phyloP scores from a whole-genome alignment of 1,284 basidiomycete species.

The Porogramme epimiltina region DNA sequence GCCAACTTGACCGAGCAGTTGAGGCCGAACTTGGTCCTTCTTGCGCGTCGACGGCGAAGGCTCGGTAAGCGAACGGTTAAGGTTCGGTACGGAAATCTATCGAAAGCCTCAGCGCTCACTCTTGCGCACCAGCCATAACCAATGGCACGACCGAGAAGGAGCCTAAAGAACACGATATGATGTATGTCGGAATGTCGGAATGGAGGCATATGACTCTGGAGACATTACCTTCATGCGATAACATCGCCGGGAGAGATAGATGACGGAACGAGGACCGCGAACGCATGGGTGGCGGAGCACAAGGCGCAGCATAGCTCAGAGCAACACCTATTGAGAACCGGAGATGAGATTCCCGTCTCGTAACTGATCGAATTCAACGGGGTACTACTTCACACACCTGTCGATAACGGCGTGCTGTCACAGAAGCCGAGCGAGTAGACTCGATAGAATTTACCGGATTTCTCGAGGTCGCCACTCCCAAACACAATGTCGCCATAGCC shows the following conservation, averaged over 20 bases:
- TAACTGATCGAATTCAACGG: no score
- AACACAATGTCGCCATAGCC: no score
- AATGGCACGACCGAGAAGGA: conserved; percentile 6
- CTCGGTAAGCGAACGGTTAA: conserved; percentile 32
- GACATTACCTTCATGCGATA: neutral
- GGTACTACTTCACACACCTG: no score
- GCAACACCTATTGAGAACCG: no score
- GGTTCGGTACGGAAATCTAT: conserved; percentile 27
- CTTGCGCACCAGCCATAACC: neutral
- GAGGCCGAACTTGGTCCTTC: conserved; percentile 18
- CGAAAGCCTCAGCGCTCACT: conserved; percentile 5
- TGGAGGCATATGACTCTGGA: conserved; percentile 13
- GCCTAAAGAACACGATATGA: neutral
- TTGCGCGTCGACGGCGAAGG: conserved; percentile 25
- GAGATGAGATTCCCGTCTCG: no score
- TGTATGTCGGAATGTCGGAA: neutral
- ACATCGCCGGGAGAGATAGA: neutral
- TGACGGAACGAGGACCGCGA: neutral
- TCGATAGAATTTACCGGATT: no score
- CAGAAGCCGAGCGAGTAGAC: no score
- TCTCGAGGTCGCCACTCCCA: no score
- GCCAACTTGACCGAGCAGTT: conserved; percentile 2
- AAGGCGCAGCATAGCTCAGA: no score
- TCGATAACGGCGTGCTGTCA: no score
- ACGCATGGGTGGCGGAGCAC: neutral